phyloP scores from a whole-genome alignment of 2,329 filamentous ascomycete species.

The Pseudocercospora pini-densiflorae region DNA sequence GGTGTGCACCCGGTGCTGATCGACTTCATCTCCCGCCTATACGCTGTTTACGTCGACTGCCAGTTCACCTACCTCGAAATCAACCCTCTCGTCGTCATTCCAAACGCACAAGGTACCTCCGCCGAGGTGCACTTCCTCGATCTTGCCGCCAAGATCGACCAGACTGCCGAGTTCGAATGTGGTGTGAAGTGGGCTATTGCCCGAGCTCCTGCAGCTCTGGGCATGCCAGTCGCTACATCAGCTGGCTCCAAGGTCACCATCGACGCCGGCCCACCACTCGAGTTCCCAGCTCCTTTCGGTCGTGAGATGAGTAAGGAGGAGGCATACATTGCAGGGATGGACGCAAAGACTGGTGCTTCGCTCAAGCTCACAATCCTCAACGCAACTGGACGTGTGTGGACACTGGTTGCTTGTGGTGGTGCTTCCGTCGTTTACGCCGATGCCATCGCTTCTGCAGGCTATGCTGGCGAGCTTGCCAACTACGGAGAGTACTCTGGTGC shows the following conservation, averaged over 20 bases:
- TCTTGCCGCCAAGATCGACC: slow-evolving; percentile 96
- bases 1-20: slow-evolving; percentile 98
- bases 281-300: slow-evolving; percentile 98
- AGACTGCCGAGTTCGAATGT: slow-evolving; percentile 99
- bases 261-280: slow-evolving; percentile 96
- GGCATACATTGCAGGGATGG: slow-evolving; percentile 97
- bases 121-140: slow-evolving; percentile 98
- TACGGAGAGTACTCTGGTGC: slow-evolving; percentile 99
- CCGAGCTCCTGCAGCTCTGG: slow-evolving; percentile 85
- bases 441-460: slow-evolving; percentile 94
- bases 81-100: slow-evolving; percentile 98
- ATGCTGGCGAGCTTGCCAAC: slow-evolving; percentile 96
- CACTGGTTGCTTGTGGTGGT: slow-evolving; percentile 97
- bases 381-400: slow-evolving; percentile 91
- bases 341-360: slow-evolving; percentile 98
- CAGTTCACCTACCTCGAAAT: slow-evolving; percentile 99
- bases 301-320: slow-evolving; percentile 99
- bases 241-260: slow-evolving; percentile 80
- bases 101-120: slow-evolving; percentile 88
- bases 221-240: slow-evolving; percentile 68
- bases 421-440: slow-evolving; percentile 99
- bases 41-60: slow-evolving; percentile 99
- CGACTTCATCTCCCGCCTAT: slow-evolving; percentile 98
- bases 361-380: slow-evolving; percentile 98
- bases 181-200: slow-evolving; percentile 99